phyloP scores from a whole-genome alignment of 2,329 filamentous ascomycete genomes.

The Aspergillus vadensis region DNA sequence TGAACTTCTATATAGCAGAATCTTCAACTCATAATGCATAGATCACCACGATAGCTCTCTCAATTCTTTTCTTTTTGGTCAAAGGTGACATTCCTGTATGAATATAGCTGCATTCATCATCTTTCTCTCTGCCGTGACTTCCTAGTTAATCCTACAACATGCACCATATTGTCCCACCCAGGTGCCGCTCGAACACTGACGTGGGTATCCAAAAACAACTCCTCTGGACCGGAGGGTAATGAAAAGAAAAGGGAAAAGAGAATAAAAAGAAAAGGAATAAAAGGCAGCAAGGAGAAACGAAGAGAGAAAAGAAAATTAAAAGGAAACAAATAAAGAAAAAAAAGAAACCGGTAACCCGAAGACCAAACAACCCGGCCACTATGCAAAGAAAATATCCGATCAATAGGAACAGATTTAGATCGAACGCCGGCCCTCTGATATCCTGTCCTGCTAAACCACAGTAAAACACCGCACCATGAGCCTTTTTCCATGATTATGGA shows the following conservation, averaged over 20 bases:
- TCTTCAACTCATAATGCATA: conserved; percentile 62
- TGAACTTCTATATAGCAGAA: conserved; percentile 66
- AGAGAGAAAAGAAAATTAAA: conserved; percentile 3
- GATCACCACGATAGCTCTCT: not conserved
- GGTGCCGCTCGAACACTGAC: conserved; percentile 27
- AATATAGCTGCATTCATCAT: conserved; percentile 28
- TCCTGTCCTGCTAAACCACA: conserved; percentile 35
- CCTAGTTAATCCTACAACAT: conserved; percentile 39
- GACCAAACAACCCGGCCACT: conserved; percentile 24
- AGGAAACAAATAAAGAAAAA: conserved; percentile 12
- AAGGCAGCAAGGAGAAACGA: conserved; percentile 10
- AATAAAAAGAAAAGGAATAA: conserved; percentile 4
- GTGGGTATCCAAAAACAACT: conserved; percentile 34
- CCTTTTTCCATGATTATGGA: conserved; percentile 28
- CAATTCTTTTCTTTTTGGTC: not conserved
- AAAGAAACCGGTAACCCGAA: conserved; percentile 19
- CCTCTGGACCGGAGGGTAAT: conserved; percentile 1
- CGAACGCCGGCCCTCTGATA: conserved; percentile 36
- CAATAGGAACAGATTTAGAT: conserved; percentile 22
- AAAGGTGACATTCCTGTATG: conserved; percentile 24
- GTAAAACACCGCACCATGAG: conserved; percentile 41
- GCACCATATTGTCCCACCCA: conserved; percentile 25
- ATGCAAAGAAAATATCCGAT: conserved; percentile 25
- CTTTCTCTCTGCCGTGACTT: conserved; percentile 25
- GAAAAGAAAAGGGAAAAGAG: conserved; percentile 8